Evolutionary conservation across 2,329 filamentous ascomycete genomes (phyloP).

Genomic region (Coniochaeta prunicola): DNA sequence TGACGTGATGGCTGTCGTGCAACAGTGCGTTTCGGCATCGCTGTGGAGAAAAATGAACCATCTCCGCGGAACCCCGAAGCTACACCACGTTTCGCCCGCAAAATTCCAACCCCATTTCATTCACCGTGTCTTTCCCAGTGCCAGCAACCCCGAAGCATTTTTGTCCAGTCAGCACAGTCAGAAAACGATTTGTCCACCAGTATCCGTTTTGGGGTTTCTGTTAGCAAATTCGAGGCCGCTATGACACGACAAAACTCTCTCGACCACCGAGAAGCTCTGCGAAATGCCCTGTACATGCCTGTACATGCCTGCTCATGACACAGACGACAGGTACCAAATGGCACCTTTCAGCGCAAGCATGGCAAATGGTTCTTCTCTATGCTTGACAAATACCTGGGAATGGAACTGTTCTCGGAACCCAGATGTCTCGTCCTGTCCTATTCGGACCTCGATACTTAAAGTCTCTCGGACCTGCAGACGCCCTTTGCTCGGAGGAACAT

Average conservation of each 20-base stretch:
- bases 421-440: neutral
- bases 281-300: too few species aligned
- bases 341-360: neutral
- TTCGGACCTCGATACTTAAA: neutral
- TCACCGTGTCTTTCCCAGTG: neutral
- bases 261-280: constrained; percentile 1
- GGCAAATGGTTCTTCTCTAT: neutral
- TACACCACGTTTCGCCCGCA: neutral
- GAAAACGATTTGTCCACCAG: neutral
- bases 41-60: neutral
- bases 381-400: neutral
- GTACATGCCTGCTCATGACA: constrained; percentile 4
- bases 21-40: neutral
- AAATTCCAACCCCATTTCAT: neutral
- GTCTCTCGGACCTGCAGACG: neutral
- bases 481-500: neutral
- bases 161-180: neutral
- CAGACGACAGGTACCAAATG: neutral
- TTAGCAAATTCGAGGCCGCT: constrained; percentile 18
- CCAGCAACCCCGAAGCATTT: neutral
- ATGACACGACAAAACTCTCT: constrained; percentile 4
- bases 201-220: constrained; percentile 13
- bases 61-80: neutral
- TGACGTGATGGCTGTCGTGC: neutral
- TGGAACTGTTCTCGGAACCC: too few species aligned